Evolutionary conservation across 1,284 basidiomycete species (phyloP), one percentile per base, ranked within the genome.

Genomic region (Termitomyces sp.): DNA sequence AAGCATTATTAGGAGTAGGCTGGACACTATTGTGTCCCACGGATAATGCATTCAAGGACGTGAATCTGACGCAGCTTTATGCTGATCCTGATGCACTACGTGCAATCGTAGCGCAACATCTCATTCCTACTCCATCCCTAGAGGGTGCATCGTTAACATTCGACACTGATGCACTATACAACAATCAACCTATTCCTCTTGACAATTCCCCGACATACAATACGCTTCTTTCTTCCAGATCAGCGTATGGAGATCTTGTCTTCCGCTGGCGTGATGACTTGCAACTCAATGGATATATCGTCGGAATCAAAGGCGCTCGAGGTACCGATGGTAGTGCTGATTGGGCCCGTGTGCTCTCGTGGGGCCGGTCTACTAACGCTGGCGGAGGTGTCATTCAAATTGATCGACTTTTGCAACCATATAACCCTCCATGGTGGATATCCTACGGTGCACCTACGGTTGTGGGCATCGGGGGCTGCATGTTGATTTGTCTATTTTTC

Each of bases 21-120:
- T 89, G 88, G 89, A 94, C 92, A 1, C 68, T 99, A 1, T 78
- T 99, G 4, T 92, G 90, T 61, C 97, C 97, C 1, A 86, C 84
- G 1, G 97, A 99, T 65, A 86, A 88, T 56, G 94, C 96, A 0
- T 97, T 98, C 77, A 88, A 93, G 61, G 75, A 81, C n/a, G 72
- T 91, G 65, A 96, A 99, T 70, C 71, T 98, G 48, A 94, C 94
- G 0, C 72, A 77, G 56, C 79, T 98, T 53, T 86, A 88, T 58
- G 76, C 80, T 28, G 80, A 94, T 65, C 63, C 72, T 4, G 76
- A 82, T 2, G 70, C 69, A 0, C 77, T 98, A 31, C 76, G 79
- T 40, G 74, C 75, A 4, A 84, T 98, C 19, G 86, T 98, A 53
- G 79, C 83, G 56, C 91, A 98, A 64, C 96, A 99, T 70, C 82